These are phyloP conservation scores for Camellia oleifera DNA, from an alignment of 179 eudicot species.

Conservation along the genomic window DNA sequence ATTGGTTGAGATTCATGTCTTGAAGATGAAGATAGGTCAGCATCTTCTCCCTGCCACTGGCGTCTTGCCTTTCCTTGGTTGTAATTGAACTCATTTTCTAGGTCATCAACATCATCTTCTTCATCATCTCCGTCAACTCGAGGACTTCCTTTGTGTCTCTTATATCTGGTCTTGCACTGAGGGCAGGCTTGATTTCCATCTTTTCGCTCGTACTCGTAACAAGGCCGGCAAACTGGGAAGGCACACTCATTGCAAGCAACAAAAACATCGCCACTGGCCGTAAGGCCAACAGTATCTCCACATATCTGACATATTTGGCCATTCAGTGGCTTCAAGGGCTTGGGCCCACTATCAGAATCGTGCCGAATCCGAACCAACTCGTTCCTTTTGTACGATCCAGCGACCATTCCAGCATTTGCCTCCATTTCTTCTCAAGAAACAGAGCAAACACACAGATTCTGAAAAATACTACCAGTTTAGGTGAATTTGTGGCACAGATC, in stretches of 20 bases:
- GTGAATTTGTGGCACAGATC: not conserved
- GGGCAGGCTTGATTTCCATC: slow-evolving; percentile 90
- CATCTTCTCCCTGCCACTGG: slow-evolving; percentile 77
- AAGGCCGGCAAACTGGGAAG: slow-evolving; percentile 84
- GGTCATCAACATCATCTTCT: slow-evolving; percentile 85
- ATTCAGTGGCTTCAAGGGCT: slow-evolving; percentile 54
- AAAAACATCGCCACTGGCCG: slow-evolving; percentile 56
- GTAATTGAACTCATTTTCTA: slow-evolving; percentile 78
- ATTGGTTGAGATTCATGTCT: slow-evolving; percentile 81
- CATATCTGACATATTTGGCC: slow-evolving; percentile 85
- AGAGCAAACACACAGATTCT: not conserved
- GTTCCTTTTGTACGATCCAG: slow-evolving; percentile 91
- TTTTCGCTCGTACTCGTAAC: slow-evolving; percentile 90
- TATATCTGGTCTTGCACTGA: slow-evolving; percentile 91
- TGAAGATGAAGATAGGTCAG: slow-evolving; percentile 71
- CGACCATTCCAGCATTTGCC: slow-evolving; percentile 86
- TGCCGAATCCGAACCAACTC: slow-evolving; percentile 91
- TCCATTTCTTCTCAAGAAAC: slow-evolving; percentile 49
- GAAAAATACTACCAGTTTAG: not conserved
- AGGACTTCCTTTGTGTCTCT: slow-evolving; percentile 85
- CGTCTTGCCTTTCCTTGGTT: slow-evolving; percentile 57
- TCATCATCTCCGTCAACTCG: slow-evolving; percentile 96
- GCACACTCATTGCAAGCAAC: slow-evolving; percentile 97
- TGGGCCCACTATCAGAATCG: slow-evolving; percentile 82
- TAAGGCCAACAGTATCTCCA: slow-evolving; percentile 70